These are phyloP conservation scores for Entomortierella parvispora DNA, from an alignment of 192 early-diverging fungal species.

Conservation along the genomic window DNA sequence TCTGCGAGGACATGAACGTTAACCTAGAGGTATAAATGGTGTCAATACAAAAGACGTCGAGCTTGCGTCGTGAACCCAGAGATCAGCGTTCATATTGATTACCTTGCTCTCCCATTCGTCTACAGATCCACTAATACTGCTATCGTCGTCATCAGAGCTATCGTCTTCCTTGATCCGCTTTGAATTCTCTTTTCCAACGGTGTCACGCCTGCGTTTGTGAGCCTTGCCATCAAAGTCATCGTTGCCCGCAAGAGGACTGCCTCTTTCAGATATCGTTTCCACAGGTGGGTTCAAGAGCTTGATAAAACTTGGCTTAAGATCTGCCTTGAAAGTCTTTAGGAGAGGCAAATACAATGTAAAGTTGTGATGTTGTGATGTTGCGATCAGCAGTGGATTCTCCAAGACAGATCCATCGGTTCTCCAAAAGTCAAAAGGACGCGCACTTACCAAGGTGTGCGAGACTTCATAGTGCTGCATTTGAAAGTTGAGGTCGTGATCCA, in stretches of 20 bases:
- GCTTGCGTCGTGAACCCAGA: too few species aligned
- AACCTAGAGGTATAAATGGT: conserved; percentile 20
- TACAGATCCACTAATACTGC: conserved; percentile 16
- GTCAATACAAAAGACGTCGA: too few species aligned
- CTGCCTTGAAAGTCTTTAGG: conserved; percentile 36
- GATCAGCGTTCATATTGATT: not conserved
- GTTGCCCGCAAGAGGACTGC: conserved; percentile 12
- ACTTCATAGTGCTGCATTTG: conserved; percentile 55
- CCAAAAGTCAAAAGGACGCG: not conserved
- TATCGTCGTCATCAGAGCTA: conserved; percentile 42
- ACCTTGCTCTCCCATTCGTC: conserved; percentile 34
- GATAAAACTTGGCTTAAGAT: conserved; percentile 39
- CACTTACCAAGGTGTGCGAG: conserved; percentile 45
- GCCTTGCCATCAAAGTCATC: conserved; percentile 15
- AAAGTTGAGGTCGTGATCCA: conserved; percentile 67
- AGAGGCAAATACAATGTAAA: not conserved
- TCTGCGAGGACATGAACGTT: conserved; percentile 46
- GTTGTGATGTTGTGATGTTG: not conserved
- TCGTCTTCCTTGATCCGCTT: conserved; percentile 33
- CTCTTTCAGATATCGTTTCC: conserved; percentile 20
- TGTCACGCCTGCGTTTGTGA: conserved; percentile 28
- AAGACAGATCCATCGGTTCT: not conserved
- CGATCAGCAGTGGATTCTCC: not conserved
- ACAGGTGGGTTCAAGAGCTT: conserved; percentile 33
- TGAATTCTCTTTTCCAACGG: conserved; percentile 13